Evolutionary conservation across 805 yeast genomes (phyloP), one percentile per base, ranked within the genome.

Genomic region (Candida vaughaniae): DNA sequence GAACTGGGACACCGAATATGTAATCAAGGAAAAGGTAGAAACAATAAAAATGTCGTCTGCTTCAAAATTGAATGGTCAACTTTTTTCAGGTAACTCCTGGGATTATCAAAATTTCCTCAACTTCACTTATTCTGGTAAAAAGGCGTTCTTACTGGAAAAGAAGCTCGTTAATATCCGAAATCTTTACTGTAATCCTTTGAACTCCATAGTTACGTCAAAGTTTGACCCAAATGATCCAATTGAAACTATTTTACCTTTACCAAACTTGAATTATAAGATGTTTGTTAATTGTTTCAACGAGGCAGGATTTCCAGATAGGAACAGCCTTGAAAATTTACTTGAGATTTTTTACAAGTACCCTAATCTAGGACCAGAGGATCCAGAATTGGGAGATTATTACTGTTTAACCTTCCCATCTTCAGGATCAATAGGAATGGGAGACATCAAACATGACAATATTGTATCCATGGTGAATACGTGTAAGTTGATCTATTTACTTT

Each of bases 81-180:
- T 89, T 5, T 90, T 91, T 90, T 70, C 83, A 35, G 98, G 98
- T 2, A 91, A 90, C 52, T 65, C 80, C 1, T 78, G 85, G 46
- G 96, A 90, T 56, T 78, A 69, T 52, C 81, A 79, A 42, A 59
- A 59, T 11, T 59, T 60, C 60, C 20, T 55, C 14, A 39, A 46
- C 18, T 41, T 42, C 34, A 45, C 36, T 17, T 14, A 48, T 35
- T 15, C 45, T 29, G 26, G 35, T 15, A 25, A 43, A 34, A 12
- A 30, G 22, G 27, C 45, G 34, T 27, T 37, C 15, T 29, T 29
- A 26, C 25, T 39, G 23, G 17, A 35, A 11, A 40, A 38, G 33
- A 38, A 41, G 16, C 7, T 25, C 4, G 16, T 35, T 15, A 26
- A 38, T 22, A 27, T 42, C 3, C 31, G 14, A 7, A 39, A 42